Percentiles rank a stretch among this genome's conserved stretches.
These are phyloP conservation scores for Phialemonium atrogriseum DNA, from an alignment of 2,329 filamentous ascomycete genomes.

Conservation along the genomic window DNA sequence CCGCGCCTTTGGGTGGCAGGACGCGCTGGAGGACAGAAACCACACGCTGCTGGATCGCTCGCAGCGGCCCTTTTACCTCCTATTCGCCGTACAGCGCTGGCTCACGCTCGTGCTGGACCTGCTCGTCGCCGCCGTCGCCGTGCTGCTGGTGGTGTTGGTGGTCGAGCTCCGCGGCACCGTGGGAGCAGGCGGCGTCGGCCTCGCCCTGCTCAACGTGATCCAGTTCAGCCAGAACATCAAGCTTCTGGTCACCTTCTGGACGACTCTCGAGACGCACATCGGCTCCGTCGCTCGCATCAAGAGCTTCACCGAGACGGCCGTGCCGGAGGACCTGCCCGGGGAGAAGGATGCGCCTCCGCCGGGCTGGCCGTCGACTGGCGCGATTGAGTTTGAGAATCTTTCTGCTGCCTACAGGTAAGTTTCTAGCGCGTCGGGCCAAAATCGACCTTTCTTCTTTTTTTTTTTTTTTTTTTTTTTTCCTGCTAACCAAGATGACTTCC, in stretches of 20 bases:
- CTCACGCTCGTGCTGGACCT: slow-evolving; percentile 29
- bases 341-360: slow-evolving; percentile 13
- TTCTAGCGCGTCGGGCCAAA: too few relatives aligned
- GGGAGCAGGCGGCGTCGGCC: slow-evolving; percentile 19
- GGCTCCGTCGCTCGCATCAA: slow-evolving; percentile 21
- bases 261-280: slow-evolving; percentile 21
- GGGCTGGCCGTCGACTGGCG: slow-evolving; percentile 23
- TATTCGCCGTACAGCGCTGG: slow-evolving; percentile 51
- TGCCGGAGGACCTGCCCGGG: slow-evolving; percentile 16
- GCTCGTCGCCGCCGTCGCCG: slow-evolving; percentile 25
- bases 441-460: neutral
- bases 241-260: slow-evolving; percentile 19
- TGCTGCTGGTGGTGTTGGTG: slow-evolving; percentile 25
- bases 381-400: slow-evolving; percentile 22
- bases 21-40: slow-evolving; percentile 32
- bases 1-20: slow-evolving; percentile 47
- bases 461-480: neutral
- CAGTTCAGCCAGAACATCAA: slow-evolving; percentile 15
- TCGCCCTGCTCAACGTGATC: slow-evolving; percentile 22
- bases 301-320: slow-evolving; percentile 17
- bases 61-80: slow-evolving; percentile 48
- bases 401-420: slow-evolving; percentile 17
- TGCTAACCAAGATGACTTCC: too few relatives aligned
- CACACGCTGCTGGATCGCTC: slow-evolving; percentile 40
- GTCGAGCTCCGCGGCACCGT: slow-evolving; percentile 21